These are phyloP conservation scores for Kwoniella botswanensis DNA, from an alignment of 768 basidiomycete species.

Conservation along the genomic window DNA sequence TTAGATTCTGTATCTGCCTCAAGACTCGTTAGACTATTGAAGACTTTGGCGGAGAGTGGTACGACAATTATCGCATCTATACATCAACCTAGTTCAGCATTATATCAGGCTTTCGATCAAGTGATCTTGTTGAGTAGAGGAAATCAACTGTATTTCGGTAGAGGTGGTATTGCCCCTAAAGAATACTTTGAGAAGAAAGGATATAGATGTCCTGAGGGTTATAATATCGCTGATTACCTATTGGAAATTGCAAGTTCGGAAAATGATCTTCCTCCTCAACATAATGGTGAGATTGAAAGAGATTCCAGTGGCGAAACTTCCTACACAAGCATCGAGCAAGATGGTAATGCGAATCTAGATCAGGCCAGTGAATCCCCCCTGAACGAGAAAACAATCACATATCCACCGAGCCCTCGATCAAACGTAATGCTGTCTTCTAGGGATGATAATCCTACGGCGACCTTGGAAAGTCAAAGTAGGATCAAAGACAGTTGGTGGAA, in stretches of 20 bases:
- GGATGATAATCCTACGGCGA: neutral
- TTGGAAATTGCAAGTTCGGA: slow-evolving; percentile 77
- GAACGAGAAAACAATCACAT: slow-evolving; percentile 20
- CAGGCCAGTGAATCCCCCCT: slow-evolving; percentile 20
- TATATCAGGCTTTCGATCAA: slow-evolving; percentile 83
- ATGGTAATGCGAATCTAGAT: neutral
- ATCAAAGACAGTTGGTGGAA: slow-evolving; percentile 24
- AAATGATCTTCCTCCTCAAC: slow-evolving; percentile 2
- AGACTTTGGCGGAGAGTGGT: slow-evolving; percentile 69
- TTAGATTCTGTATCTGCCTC: slow-evolving; percentile 87
- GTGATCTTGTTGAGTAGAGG: slow-evolving; percentile 76
- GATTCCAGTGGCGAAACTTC: slow-evolving; percentile 13
- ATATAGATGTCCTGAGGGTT: slow-evolving; percentile 71
- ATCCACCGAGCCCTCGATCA: slow-evolving; percentile 15
- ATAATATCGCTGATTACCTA: slow-evolving; percentile 91
- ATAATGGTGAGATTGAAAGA: slow-evolving; percentile 6
- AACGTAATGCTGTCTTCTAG: slow-evolving; percentile 2
- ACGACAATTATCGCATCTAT: slow-evolving; percentile 79
- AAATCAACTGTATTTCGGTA: slow-evolving; percentile 76
- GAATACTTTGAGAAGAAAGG: slow-evolving; percentile 68
- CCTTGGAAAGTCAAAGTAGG: slow-evolving; percentile 3
- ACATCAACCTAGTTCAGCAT: slow-evolving; percentile 83
- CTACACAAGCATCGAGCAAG: neutral
- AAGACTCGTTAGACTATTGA: slow-evolving; percentile 76
- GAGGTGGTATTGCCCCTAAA: slow-evolving; percentile 72